These are phyloP conservation scores for Wickerhamomyces chambardii DNA, from an alignment of 805 yeast species.

Conservation along the genomic window DNA sequence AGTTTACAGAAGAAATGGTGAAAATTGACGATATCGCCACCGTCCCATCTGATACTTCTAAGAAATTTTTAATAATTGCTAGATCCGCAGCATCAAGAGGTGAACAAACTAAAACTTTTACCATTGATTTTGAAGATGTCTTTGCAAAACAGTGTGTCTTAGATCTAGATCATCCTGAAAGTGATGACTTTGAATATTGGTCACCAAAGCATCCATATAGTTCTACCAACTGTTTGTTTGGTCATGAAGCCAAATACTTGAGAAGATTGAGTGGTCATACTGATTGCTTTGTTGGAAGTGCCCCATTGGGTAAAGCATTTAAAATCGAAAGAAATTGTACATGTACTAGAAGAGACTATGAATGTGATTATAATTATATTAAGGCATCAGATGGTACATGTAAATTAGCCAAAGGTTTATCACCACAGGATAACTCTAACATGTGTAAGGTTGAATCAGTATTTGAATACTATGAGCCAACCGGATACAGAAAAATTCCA, in stretches of 20 bases:
- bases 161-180: constrained; percentile 31
- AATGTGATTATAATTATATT: constrained; percentile 85
- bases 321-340: constrained; percentile 58
- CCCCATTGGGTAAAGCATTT: constrained; percentile 48
- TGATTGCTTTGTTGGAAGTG: constrained; percentile 54
- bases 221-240: constrained; percentile 52
- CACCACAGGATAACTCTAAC: constrained; percentile 55
- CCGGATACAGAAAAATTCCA: constrained; percentile 88
- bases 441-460: constrained; percentile 46
- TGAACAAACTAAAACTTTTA: constrained; percentile 32
- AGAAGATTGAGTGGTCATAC: constrained; percentile 44
- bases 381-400: constrained; percentile 77
- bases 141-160: constrained; percentile 46
- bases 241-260: constrained; percentile 57
- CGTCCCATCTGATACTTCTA: constrained; percentile 81
- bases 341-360: constrained; percentile 83
- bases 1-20: constrained; percentile 51
- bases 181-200: constrained; percentile 58
- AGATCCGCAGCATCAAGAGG: constrained; percentile 33
- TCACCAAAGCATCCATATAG: constrained; percentile 46
- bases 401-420: constrained; percentile 61
- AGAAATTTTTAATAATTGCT: constrained; percentile 62
- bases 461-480: constrained; percentile 73
- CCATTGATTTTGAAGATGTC: constrained; percentile 47
- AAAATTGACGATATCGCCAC: constrained; percentile 70